Conservation (phyloP, 1,284 basidiomycete genomes). For the Ganoderma lucidum region DNA sequence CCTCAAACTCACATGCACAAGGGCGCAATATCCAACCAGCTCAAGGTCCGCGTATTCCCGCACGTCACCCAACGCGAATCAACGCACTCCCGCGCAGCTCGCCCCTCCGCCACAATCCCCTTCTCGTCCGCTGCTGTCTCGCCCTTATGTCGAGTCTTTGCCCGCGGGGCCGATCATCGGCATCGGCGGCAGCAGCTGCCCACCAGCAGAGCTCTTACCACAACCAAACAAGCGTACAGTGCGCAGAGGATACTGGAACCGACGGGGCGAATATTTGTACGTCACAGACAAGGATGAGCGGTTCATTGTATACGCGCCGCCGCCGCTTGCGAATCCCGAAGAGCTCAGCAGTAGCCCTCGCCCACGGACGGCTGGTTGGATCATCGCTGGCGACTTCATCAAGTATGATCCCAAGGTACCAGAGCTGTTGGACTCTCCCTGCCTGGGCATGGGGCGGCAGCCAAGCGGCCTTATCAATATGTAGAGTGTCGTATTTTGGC, state of each 20-base stretch:
- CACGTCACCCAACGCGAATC: slow-evolving; percentile 26
- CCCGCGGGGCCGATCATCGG: slow-evolving; percentile 30
- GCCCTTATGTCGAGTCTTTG: slow-evolving; percentile 26
- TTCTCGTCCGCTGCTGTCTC: slow-evolving; percentile 35
- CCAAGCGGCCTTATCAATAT: slow-evolving; percentile 61
- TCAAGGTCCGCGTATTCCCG: slow-evolving; percentile 18
- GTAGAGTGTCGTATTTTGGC: slow-evolving; percentile 48
- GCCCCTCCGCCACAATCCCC: slow-evolving; percentile 35
- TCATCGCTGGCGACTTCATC: slow-evolving; percentile 51
- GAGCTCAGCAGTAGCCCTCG: slow-evolving; percentile 66
- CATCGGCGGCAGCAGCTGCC: slow-evolving; percentile 40
- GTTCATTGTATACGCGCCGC: slow-evolving; percentile 70
- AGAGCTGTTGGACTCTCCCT: slow-evolving; percentile 66
- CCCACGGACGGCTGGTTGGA: slow-evolving; percentile 61
- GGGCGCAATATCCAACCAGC: slow-evolving; percentile 21
- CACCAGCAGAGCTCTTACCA: slow-evolving; percentile 17
- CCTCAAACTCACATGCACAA: slow-evolving; percentile 6
- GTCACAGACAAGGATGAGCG: slow-evolving; percentile 51
- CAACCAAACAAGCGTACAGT: slow-evolving; percentile 29
- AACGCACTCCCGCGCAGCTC: slow-evolving; percentile 25
- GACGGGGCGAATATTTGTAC: slow-evolving; percentile 68
- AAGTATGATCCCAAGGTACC: slow-evolving; percentile 52
- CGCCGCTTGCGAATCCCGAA: slow-evolving; percentile 55
- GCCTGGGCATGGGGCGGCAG: slow-evolving; percentile 59
- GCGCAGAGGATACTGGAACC: slow-evolving; percentile 72